Evolutionary conservation across 1,284 basidiomycete species (phyloP).

Genomic region (Tylopilus microsporus): DNA sequence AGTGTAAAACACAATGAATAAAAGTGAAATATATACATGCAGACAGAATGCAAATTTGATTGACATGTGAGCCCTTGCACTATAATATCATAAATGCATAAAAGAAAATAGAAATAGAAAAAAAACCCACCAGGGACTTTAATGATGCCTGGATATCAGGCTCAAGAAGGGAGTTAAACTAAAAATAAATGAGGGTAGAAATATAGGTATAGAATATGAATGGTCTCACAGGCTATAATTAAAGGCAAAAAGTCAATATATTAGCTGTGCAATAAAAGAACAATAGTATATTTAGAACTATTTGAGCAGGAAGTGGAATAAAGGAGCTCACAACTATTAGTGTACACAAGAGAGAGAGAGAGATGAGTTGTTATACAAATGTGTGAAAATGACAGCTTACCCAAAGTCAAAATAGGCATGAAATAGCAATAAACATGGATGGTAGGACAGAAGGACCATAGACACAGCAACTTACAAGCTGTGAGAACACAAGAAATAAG

Average conservation of each 20-base stretch:
- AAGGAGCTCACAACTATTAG: neutral
- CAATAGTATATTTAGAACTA: neutral
- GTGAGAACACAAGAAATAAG: too few relatives aligned
- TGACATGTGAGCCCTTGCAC: neutral
- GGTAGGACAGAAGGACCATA: too few relatives aligned
- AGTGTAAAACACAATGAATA: neutral
- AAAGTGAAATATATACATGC: neutral
- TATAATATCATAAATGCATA: neutral
- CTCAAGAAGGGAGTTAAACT: neutral
- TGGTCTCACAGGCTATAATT: neutral
- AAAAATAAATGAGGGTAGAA: neutral
- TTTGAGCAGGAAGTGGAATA: neutral
- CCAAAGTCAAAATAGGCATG: neutral
- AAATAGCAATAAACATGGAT: neutral
- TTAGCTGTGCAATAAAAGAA: neutral
- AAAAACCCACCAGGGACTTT: neutral
- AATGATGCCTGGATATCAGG: neutral
- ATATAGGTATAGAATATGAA: neutral
- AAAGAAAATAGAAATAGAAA: neutral
- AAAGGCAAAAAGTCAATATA: neutral
- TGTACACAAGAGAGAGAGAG: neutral
- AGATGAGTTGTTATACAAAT: neutral
- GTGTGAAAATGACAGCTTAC: neutral
- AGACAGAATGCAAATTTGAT: neutral
- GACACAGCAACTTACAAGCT: too few relatives aligned